Base-by-base conservation (phyloP, 169 alveolate species). In the Condylostoma magnum region DNA sequence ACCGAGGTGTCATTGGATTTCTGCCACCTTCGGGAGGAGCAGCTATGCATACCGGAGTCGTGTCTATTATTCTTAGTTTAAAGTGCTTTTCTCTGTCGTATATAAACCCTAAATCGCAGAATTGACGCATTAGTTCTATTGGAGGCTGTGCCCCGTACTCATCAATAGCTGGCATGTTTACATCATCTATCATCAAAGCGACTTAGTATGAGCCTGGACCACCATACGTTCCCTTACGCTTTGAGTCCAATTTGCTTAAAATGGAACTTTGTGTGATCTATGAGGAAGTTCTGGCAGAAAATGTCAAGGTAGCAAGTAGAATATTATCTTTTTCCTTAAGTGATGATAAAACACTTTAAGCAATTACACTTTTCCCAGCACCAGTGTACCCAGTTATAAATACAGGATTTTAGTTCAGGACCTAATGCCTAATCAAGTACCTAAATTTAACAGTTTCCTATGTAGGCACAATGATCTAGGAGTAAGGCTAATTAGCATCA, bases 21-120 rank as follows among this genome's bases (percentile, higher is more conserved):
- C 99, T 83, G n/a, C 97, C 98, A 27, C 98, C 97, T 68, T 94
- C 94, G 33, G 98, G 97, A 5, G 98, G 97, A 0, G 97, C 99
- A 0, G 96, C 96, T 3, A 93, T 85, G 54, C 90, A 85, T 22
- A 92, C 65, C 48, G 86, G 27, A 33, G 88, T 85, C 18, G 93
- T 85, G 63, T 87, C 91, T 50, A 74, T 77, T 52, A 92, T 92
- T 41, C 82, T 66, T 34, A 88, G 85, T 90, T 92, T 87, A 80
- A 79, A 89, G 25, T 85, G 75, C 44, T 83, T 80, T 31, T 82
- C 80, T 57, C 94, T 80, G 57, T 89, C 94, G 79, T 90, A 96
- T 47, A 90, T 71, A 5, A 93, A 94, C 22, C 86, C 82, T 38
- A 60, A 88, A 38, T 92, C 97, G 28, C 77, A 50, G 58, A 78